Base-by-base conservation (phyloP, 176 grass and related monocot genomes). In the Eleusine indica region DNA sequence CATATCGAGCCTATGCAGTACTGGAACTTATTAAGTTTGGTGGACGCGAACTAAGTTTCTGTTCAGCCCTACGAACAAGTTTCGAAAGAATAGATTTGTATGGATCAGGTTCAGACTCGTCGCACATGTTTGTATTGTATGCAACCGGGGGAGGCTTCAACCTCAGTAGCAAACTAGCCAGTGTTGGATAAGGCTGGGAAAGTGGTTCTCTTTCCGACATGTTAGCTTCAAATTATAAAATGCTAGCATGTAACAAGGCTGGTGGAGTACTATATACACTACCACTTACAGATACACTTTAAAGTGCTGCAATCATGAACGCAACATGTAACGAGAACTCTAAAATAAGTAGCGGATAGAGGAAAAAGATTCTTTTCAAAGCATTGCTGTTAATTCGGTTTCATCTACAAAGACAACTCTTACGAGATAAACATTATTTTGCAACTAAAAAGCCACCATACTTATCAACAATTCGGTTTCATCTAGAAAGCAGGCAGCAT, bases 231-330 rank as follows among this genome's bases (percentile, higher is more conserved):
- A 21, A 66, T 79, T 0, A 21, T 49, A 47, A 53, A 68, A 9
- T 29, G 8, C 2, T 29, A 60, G 2, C 32, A 35, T 35, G 2
- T 35, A 35, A 35, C 32, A 35, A 35, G 32, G 32, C 32, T 35
- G 32, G 32, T 35, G 32, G 32, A 48, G 46, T 48, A 48, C 46
- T 0, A 15, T 4, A 53, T 12, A 54, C 52, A 54, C 16, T 4
- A 54, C 19, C 15, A 54, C 52, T 19, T 54, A 54, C 15, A 54
- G 9, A 51, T 58, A 60, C 57, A 7, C 58, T 43, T 42, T 77
- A n/a, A 18, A 64, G 57, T 64, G 39, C 14, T 46, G 57, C 75
- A 78, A 64, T 65, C 16, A 65, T 47, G 29, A 18, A 78, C 30
- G 7, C 16, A 32, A 11, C 30, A 38, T 38, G 29, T 17, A 66